phyloP scores from a whole-genome alignment of 2,329 filamentous ascomycete genomes.

The Tolypocladium sp. region DNA sequence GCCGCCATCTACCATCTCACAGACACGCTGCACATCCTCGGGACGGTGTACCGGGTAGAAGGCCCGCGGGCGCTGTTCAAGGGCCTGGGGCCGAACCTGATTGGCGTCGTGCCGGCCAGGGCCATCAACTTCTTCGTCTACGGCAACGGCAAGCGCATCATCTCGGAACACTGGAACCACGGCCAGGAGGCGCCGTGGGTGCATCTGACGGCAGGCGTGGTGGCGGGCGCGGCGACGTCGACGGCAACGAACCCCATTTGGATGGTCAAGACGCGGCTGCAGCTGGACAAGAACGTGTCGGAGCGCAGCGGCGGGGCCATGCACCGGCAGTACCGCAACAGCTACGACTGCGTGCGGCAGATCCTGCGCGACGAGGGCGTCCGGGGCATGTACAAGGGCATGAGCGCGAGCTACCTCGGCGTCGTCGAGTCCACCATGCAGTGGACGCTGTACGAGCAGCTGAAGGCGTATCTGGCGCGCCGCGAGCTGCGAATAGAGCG shows the following conservation, averaged over 20 bases:
- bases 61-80: constrained; percentile 87
- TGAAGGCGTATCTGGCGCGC: constrained; percentile 64
- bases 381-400: constrained; percentile 74
- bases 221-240: constrained; percentile 75
- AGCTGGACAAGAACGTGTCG: constrained; percentile 80
- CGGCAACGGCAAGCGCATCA: constrained; percentile 79
- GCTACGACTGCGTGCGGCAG: constrained; percentile 77
- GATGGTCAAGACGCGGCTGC: constrained; percentile 88
- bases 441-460: constrained; percentile 89
- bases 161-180: constrained; percentile 65
- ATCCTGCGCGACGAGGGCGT: constrained; percentile 74
- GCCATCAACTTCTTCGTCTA: constrained; percentile 94
- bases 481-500: constrained; percentile 49
- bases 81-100: constrained; percentile 80
- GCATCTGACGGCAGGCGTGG: constrained; percentile 66
- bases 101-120: constrained; percentile 81
- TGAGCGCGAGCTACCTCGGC: constrained; percentile 86
- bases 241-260: constrained; percentile 95
- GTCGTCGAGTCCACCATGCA: constrained; percentile 86
- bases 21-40: constrained; percentile 81
- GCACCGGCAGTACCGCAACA: constrained; percentile 72
- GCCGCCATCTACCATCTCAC: constrained; percentile 64
- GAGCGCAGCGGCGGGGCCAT: constrained; percentile 43
- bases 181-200: constrained; percentile 64
- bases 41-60: constrained; percentile 69